Evolutionary conservation across 1,284 basidiomycete genomes (phyloP), one percentile per base, ranked within the genome.

Genomic region (Heimioporus punctisporus): DNA sequence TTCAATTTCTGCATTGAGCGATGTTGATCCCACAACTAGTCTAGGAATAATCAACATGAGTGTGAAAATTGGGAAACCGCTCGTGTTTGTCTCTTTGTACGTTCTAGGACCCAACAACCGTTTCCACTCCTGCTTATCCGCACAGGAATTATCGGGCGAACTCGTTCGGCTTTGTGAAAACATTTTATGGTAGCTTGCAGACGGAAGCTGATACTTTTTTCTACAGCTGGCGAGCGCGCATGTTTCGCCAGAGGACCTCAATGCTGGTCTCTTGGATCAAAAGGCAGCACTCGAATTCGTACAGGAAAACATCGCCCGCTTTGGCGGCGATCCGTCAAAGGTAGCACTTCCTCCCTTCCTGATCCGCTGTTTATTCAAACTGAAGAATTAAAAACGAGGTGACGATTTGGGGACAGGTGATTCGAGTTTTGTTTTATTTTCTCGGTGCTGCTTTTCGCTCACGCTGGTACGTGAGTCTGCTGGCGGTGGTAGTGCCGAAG

Each of bases 321-420:
- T 91, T 61, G 86, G 87, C 4, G 88, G 88, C 0, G 84, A 89
- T 65, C 77, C 81, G 19, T 58, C 65, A 40, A 85, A 85, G 71
- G 83, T 82, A n/a, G 19, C 15, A 14, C 43, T 6, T 19, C 9
- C 14, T 14, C 6, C 27, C 19, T 19, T 37, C 17, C 17, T 46
- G 6, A 14, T 34, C 12, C 25, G 2, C 1, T 41, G 17, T 21
- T 23, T 21, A 34, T 51, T 14, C 15, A n/a, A 23, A 23, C 24
- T 25, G 8, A 31, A 8, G 30, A 26, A 14, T 42, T 62, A 26
- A 56, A 30, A 19, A 19, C 28, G 15, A 64, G 61, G 58, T 63
- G 21, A 63, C 60, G 5, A 53, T 64, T 17, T 63, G 61, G 63
- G 63, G 61, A 14, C 57, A 63, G 57, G 61, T 64, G 52, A 24